Conservation (phyloP, 257 asterid genomes). For the Fraxinus excelsior region DNA sequence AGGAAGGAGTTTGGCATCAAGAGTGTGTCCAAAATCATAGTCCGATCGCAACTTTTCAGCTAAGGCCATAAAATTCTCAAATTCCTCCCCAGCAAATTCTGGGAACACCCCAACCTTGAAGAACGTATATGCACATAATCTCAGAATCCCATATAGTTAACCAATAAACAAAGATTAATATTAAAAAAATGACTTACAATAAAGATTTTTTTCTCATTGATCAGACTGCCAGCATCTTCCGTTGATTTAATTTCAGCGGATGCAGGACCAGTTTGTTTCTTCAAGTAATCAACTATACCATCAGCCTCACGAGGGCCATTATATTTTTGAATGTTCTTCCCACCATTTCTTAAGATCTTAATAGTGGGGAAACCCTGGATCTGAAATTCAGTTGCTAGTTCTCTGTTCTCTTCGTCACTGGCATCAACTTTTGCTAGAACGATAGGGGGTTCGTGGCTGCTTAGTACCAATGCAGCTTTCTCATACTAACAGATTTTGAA, state of each 20-base stretch:
- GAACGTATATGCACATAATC: background rate
- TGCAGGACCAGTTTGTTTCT: conserved; percentile 85
- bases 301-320: conserved; percentile 89
- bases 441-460: conserved; percentile 70
- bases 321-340: conserved; percentile 58
- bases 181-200: conserved; percentile 46
- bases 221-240: conserved; percentile 50
- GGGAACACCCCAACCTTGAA: conserved; percentile 78
- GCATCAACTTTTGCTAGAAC: conserved; percentile 80
- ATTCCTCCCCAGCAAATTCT: conserved; percentile 66
- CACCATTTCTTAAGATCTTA: conserved; percentile 79
- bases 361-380: conserved; percentile 81
- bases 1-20: conserved; percentile 70
- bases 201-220: conserved; percentile 56
- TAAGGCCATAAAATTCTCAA: conserved; percentile 48
- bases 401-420: conserved; percentile 56
- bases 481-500: conserved; percentile 52
- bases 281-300: conserved; percentile 68
- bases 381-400: conserved; percentile 52
- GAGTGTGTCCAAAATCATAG: conserved; percentile 68
- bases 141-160: conserved; percentile 2
- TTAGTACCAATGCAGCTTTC: conserved; percentile 69
- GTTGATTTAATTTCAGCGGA: conserved; percentile 66
- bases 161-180: background rate
- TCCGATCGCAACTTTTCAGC: conserved; percentile 81